A percentile compares a stretch with the other conserved stretches of the same genome.
phyloP scores from a whole-genome alignment of 2,329 filamentous ascomycete genomes.

The Phyllosticta capitalensis region DNA sequence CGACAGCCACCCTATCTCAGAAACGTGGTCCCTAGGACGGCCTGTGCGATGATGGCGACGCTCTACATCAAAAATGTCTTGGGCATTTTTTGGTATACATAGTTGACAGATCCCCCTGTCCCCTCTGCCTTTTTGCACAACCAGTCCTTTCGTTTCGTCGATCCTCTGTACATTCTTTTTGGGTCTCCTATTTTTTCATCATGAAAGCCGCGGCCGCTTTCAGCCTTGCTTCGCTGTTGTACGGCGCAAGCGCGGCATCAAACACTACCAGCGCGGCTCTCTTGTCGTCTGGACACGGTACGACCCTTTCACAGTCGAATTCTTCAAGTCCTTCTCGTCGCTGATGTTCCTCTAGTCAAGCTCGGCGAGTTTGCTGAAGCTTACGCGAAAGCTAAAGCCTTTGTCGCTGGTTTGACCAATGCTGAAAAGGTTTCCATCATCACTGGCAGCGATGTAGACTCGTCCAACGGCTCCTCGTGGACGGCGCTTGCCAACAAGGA shows the following conservation, averaged over 20 bases:
- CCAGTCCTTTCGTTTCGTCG: neutral
- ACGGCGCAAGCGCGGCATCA: neutral
- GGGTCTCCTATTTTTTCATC: neutral
- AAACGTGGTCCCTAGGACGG: too few relatives aligned
- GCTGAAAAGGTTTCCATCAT: constrained; percentile 4
- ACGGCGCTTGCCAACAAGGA: constrained; percentile 16
- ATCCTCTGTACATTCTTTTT: neutral
- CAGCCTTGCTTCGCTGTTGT: constrained; percentile 7
- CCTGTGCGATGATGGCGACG: too few relatives aligned
- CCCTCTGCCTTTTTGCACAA: neutral
- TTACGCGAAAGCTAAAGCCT: constrained; percentile 1
- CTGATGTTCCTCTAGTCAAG: neutral
- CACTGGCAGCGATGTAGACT: constrained; percentile 1
- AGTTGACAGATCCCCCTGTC: neutral
- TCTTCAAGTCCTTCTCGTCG: neutral
- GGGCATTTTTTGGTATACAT: too few relatives aligned
- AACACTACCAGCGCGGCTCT: constrained; percentile 1
- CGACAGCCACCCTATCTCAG: too few relatives aligned
- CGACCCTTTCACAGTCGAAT: neutral
- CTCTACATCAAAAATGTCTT: too few relatives aligned
- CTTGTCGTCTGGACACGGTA: constrained; percentile 5
- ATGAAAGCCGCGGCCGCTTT: constrained; percentile 7
- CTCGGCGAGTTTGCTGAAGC: constrained; percentile 6
- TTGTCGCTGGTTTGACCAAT: constrained; percentile 5
- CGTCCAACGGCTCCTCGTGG: constrained; percentile 13